Percentiles rank a stretch among this genome's conserved stretches.
phyloP scores from a whole-genome alignment of 805 yeast species.

The Zygotorulaspora sp. region DNA sequence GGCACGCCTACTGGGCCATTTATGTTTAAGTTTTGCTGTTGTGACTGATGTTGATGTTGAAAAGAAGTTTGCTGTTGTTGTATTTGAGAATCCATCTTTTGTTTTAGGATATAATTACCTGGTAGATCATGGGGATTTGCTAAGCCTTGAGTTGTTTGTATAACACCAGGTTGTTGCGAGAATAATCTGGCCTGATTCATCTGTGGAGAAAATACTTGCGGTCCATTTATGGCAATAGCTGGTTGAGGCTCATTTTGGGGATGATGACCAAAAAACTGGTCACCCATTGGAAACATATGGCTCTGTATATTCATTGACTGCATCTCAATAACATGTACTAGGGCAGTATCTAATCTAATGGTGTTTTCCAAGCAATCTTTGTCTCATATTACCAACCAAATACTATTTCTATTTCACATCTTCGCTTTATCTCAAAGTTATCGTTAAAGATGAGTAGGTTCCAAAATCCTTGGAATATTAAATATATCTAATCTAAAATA shows the following conservation, averaged over 20 bases:
- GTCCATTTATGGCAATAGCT: conserved; percentile 27
- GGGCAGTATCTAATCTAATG: background rate
- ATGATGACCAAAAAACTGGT: conserved; percentile 26
- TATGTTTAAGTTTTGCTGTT: conserved; percentile 20
- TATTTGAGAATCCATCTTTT: conserved; percentile 25
- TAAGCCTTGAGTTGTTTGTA: conserved; percentile 16
- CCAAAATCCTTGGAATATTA: background rate
- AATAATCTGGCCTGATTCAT: conserved; percentile 24
- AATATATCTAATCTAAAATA: background rate
- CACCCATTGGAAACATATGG: conserved; percentile 28
- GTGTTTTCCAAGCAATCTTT: background rate
- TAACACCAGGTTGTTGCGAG: conserved; percentile 22
- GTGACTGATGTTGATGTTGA: conserved; percentile 20
- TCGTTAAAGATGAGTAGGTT: conserved; percentile 1
- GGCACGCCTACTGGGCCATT: conserved; percentile 12
- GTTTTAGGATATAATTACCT: conserved; percentile 28
- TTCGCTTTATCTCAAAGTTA: background rate
- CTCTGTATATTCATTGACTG: conserved; percentile 31
- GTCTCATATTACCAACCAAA: too few relatives aligned
- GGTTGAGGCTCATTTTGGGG: conserved; percentile 27
- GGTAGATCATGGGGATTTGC: conserved; percentile 18
- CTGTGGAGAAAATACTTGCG: conserved; percentile 31
- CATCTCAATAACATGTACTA: conserved; percentile 12
- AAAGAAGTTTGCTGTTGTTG: conserved; percentile 19
- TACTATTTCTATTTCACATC: background rate